Percentiles rank a stretch among this genome's conserved stretches.
Evolutionary conservation across 2,329 filamentous ascomycete genomes (phyloP).

Genomic region (Monosporascus sp.): DNA sequence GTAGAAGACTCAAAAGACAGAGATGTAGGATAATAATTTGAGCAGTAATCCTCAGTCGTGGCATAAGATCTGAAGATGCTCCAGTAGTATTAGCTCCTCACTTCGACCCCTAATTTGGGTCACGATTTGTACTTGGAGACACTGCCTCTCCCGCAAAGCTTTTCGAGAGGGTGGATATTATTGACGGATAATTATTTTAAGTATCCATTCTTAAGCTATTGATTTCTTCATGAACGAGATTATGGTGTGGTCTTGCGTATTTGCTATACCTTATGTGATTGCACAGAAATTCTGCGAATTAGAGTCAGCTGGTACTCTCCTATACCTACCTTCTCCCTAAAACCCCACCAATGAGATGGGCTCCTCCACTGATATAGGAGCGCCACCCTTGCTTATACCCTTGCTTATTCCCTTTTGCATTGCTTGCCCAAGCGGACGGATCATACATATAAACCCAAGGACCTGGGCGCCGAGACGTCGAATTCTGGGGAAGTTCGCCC

Average conservation of each 20-base stretch:
- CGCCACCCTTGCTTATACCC: too few species aligned
- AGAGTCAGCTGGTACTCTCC: background rate
- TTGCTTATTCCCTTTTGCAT: too few species aligned
- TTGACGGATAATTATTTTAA: background rate
- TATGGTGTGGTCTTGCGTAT: background rate
- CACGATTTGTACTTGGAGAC: too few species aligned
- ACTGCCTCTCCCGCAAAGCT: background rate
- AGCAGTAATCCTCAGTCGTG: too few species aligned
- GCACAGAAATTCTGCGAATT: background rate
- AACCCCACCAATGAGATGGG: background rate
- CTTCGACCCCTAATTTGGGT: too few species aligned
- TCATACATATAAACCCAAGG: background rate
- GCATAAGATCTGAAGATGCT: too few species aligned
- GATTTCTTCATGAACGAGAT: background rate
- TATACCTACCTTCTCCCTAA: background rate
- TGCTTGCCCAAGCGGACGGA: background rate
- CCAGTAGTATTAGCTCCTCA: too few species aligned
- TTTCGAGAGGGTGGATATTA: background rate
- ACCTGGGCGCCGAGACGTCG: background rate
- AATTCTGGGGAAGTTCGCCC: background rate
- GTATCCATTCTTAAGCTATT: background rate
- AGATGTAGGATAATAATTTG: too few species aligned
- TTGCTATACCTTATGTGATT: background rate
- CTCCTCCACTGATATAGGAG: background rate
- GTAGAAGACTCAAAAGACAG: too few species aligned